Conservation (phyloP, 2,329 filamentous ascomycete genomes). For the Pyrenochaeta sp. region DNA sequence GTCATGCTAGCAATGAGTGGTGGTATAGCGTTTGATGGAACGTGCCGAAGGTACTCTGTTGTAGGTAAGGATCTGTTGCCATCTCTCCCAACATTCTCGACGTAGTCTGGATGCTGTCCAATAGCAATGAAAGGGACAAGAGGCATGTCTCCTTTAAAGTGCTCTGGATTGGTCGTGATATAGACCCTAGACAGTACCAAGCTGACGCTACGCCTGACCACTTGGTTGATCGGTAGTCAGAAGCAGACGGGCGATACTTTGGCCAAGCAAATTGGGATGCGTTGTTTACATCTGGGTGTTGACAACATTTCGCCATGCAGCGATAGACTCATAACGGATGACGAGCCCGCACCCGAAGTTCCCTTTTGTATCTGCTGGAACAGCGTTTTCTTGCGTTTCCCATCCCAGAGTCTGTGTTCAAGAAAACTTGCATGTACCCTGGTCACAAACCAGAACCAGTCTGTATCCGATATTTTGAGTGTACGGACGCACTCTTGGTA, state of each 20-base stretch:
- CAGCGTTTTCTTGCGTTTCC: not conserved
- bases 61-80: constrained; percentile 2
- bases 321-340: not conserved
- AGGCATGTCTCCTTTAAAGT: not conserved
- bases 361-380: not conserved
- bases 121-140: not conserved
- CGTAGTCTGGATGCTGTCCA: not conserved
- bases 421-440: not conserved
- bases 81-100: not conserved
- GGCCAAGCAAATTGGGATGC: not conserved
- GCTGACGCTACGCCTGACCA: not conserved
- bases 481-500: not conserved
- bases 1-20: not conserved
- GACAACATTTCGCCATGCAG: not conserved
- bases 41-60: not conserved
- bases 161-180: constrained; percentile 1
- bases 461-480: not conserved
- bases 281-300: not conserved
- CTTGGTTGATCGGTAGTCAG: constrained; percentile 2
- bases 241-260: not conserved
- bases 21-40: not conserved
- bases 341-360: not conserved
- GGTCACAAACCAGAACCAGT: not conserved
- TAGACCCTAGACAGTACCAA: not conserved
- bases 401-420: not conserved